Base-by-base conservation (phyloP, 345 rosid species). In the Punica granatum region DNA sequence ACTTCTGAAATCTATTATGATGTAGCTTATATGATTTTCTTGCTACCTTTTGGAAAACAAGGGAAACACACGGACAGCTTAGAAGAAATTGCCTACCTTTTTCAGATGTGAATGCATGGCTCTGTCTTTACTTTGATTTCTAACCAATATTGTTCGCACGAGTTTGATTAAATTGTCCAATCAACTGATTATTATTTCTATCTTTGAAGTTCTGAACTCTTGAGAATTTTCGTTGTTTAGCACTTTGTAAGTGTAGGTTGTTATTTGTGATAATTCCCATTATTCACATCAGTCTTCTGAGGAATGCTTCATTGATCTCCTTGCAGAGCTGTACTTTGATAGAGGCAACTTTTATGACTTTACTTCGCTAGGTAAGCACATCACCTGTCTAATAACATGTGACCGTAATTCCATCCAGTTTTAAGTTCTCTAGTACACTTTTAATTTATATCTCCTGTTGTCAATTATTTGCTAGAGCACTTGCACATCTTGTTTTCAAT, bases 261-360 rank as follows among this genome's bases (percentile, higher is more conserved):
- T 44, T 15, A 6, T 33, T 67, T 49, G 10, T 67, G 69, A 18
- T 35, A 34, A 10, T 70, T 34, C 68, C 30, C 26, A 28, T 32
- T 36, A 33, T 70, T 44, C 16, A 7, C 21, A 43, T 37, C 23
- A 2, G 37, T 8, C 44, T 46, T 33, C 58, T 31, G 23, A 49
- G 44, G 44, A 56, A 28, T 15, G 41, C 67, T 58, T 42, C 30
- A 46, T 66, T 21, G 64, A 51, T 66, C 23, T 60, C 48, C 72
- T 62, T 69, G 76, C 85, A 84, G 88, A 84, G 51, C 23, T 84
- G 67, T 77, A 72, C 64, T 81, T 84, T 33, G 88, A 84, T 69
- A 78, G 81, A 70, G 85, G 84, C 78, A 84, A 84, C 79, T 81
- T 79, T 64, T 84, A 84, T 64, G 88, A 84, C 67, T 84, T 84